Base-by-base conservation (phyloP, 805 yeast genomes). In the Candida tibetensis region DNA sequence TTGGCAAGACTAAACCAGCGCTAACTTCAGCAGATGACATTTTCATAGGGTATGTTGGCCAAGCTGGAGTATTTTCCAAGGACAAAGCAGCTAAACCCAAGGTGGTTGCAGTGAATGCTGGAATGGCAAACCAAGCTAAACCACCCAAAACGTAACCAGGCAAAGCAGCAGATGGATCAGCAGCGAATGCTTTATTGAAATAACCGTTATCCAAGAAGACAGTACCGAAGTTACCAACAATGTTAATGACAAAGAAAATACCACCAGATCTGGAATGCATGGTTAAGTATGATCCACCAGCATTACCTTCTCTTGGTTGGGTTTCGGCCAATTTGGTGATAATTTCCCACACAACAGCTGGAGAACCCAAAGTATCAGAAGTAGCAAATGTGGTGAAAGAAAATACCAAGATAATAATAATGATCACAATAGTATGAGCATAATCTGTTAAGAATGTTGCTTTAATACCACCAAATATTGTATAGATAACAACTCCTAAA, bases 111-210 rank as follows among this genome's bases (percentile, higher is more conserved):
- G 80, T 74, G 40, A 85, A 73, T 70, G 82, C 82, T 32, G 96
- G 96, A 47, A 89, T 82, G 5, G 95, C 90, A 57, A 86, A 83
- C 96, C 96, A 89, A 0, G 91, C 84, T 31, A 89, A 60, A 19
- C 96, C 96, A 41, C 96, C 96, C 41, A 85, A 63, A 17, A 86
- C 80, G 60, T 89, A 89, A 16, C 95, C 96, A 5, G 93, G 91
- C 48, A 88, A 66, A 21, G 95, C 87, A 32, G 93, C 81, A 8
- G 79, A 84, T 16, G 95, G 95, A 43, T 82, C 74, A 6, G 91
- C 81, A 19, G 95, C 87, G 57, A 88, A 84, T 9, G 95, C 95
- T 64, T 87, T 87, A 64, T 84, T 84, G 81, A 89, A 86, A 64
- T 87, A 88, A 18, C 95, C 93, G 49, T 83, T 83, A 59, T 87